A percentile compares a stretch with the other conserved stretches of the same genome.
phyloP scores from a whole-genome alignment of 768 basidiomycete species.

The Dioszegia hungarica region DNA sequence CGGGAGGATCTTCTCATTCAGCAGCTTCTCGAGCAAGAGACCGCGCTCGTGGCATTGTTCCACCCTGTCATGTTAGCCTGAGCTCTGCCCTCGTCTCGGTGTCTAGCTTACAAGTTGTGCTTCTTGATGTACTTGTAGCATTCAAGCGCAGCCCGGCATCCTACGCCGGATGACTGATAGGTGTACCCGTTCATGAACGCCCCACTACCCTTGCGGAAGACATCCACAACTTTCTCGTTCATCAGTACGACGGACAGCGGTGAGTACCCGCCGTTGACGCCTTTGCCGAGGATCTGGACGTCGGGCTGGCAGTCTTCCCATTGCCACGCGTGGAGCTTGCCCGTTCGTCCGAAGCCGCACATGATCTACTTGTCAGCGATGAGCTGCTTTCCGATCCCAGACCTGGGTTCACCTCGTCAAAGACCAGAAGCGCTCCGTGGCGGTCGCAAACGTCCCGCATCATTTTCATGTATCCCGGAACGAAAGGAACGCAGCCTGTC shows the following conservation, averaged over 20 bases:
- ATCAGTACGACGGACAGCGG: conserved; percentile 72
- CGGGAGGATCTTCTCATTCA: conserved; percentile 53
- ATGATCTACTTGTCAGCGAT: conserved; percentile 55
- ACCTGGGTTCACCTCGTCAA: conserved; percentile 58
- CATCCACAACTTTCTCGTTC: conserved; percentile 65
- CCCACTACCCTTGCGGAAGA: conserved; percentile 57
- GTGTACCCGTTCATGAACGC: conserved; percentile 29
- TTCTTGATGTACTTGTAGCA: conserved; percentile 68
- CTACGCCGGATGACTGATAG: conserved; percentile 49
- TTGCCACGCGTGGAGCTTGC: conserved; percentile 80
- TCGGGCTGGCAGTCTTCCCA: conserved; percentile 65
- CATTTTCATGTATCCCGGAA: conserved; percentile 78
- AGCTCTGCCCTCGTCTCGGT: too few relatives aligned
- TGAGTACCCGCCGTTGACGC: conserved; percentile 82
- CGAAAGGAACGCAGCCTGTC: conserved; percentile 69
- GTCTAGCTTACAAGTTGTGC: conserved; percentile 61
- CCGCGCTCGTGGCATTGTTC: background rate
- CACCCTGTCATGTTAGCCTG: conserved; percentile 2
- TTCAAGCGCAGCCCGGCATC: conserved; percentile 73
- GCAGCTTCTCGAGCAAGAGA: background rate
- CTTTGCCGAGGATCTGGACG: conserved; percentile 83
- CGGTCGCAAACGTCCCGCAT: conserved; percentile 57
- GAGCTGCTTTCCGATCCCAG: background rate
- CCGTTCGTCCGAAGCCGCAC: conserved; percentile 89
- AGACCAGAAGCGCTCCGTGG: conserved; percentile 60